phyloP scores from a whole-genome alignment of 2,329 filamentous ascomycete genomes.

The Cladosporium sp. region DNA sequence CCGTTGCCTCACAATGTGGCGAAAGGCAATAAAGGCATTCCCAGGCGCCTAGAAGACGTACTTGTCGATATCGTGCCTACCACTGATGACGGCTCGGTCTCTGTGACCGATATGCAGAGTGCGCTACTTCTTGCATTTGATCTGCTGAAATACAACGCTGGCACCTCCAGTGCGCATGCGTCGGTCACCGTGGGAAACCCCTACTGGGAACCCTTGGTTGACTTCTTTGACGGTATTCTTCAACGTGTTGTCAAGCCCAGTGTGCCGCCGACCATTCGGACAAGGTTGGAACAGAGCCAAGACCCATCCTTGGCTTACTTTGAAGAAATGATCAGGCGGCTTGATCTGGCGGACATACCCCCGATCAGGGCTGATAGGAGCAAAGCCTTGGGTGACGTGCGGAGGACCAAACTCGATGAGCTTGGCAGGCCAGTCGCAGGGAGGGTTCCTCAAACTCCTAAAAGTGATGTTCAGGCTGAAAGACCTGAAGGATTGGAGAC shows the following conservation, averaged over 20 bases:
- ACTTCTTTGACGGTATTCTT: not conserved
- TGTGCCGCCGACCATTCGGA: not conserved
- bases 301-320: constrained; percentile 2
- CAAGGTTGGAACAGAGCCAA: not conserved
- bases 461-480: not conserved
- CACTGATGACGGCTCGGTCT: not conserved
- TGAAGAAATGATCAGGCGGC: not conserved
- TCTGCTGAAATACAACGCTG: not conserved
- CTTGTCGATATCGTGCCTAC: not conserved
- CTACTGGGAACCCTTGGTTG: not conserved
- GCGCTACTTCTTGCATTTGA: constrained; percentile 1
- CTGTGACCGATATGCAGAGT: constrained; percentile 1
- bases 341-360: constrained; percentile 4
- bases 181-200: not conserved
- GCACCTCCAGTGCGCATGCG: not conserved
- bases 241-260: not conserved
- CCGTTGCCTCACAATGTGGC: not conserved
- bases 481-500: not conserved
- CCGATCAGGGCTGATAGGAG: constrained; percentile 2
- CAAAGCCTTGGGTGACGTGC: not conserved
- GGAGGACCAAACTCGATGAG: not conserved
- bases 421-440: not conserved
- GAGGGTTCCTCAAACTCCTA: not conserved
- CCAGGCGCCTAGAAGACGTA: not conserved
- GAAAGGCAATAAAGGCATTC: not conserved